Base-by-base conservation (phyloP, 805 yeast genomes). In the Candida incommunis region DNA sequence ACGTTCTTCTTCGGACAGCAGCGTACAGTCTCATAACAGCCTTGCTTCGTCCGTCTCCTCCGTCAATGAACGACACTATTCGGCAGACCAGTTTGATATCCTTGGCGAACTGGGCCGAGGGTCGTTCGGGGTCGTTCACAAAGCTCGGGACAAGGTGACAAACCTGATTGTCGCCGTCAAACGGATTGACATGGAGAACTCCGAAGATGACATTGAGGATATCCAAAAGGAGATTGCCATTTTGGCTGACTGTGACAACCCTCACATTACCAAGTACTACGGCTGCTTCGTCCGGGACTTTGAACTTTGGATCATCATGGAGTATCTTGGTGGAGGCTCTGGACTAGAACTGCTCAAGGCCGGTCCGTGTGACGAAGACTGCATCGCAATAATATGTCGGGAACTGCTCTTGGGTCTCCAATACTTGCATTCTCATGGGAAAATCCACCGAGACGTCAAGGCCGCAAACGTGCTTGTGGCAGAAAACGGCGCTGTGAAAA, bases 391-490 rank as follows among this genome's bases (percentile, higher is more conserved):
- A 21, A 68, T 82, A 0, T 63, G 79, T 48, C 60, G 66, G 23
- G 78, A 78, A 44, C 65, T 82, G 3, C 61, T 83, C 21, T 50
- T 66, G 7, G 94, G 86, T 0, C 65, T 82, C 35, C 66, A 66
- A 4, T 82, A 82, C 59, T 61, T 82, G 58, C 96, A 82, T 55
- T 61, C 62, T 3, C 78, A 71, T 48, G 85, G 86, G 7, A 80
- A 66, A 54, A 88, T 90, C 40, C 98, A 90, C 59, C 66, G 97
- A 48, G 97, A 90, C 60, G 83, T 90, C 44, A 90, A 88, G 59
- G 95, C 96, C 1, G 97, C 96, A 0, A 90, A 90, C 59, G 76
- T 90, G 22, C 64, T 90, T 26, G 60, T 88, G 16, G 78, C 85
- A 18, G 71, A 72, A 2, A 63, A 70, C 11, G 88, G 94, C 2